A percentile compares a stretch with the other conserved stretches of the same genome.
phyloP scores from a whole-genome alignment of 1,284 basidiomycete genomes.

The Hemileia vastatrix region DNA sequence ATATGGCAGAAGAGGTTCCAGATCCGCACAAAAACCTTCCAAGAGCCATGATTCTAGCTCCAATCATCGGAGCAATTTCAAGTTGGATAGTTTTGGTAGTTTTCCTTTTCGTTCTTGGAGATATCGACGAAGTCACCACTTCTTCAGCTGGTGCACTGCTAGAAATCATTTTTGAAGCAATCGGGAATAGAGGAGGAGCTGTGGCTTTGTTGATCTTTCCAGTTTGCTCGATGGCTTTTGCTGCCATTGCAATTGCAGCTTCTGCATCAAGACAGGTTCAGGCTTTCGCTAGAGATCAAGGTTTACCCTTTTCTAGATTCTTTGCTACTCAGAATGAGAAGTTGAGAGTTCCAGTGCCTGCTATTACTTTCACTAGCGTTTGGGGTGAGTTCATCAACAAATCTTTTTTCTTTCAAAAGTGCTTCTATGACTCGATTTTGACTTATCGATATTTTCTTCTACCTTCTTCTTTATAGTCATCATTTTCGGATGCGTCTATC shows the following conservation, averaged over 20 bases:
- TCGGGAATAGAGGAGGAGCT: conserved; percentile 55
- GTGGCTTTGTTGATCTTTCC: conserved; percentile 51
- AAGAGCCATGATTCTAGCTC: conserved; percentile 54
- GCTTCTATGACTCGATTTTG: too few relatives aligned
- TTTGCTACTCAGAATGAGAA: conserved; percentile 51
- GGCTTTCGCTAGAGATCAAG: conserved; percentile 61
- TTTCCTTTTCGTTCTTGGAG: conserved; percentile 60
- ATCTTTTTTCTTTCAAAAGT: too few relatives aligned
- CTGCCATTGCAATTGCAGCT: conserved; percentile 48
- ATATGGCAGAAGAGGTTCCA: conserved; percentile 57
- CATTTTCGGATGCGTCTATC: conserved; percentile 46
- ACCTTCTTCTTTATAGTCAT: conserved; percentile 22
- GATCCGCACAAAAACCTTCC: conserved; percentile 54
- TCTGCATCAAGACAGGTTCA: conserved; percentile 60
- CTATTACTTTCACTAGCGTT: conserved; percentile 53
- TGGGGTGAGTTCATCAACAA: conserved; percentile 47
- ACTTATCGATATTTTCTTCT: conserved; percentile 37
- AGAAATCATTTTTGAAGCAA: conserved; percentile 57
- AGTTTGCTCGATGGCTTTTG: conserved; percentile 45
- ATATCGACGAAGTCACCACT: conserved; percentile 52
- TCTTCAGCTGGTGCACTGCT: conserved; percentile 57
- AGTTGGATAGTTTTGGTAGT: conserved; percentile 59
- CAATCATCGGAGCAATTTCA: conserved; percentile 55
- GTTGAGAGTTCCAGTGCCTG: conserved; percentile 43
- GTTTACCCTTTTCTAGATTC: conserved; percentile 53